Conservation (phyloP, 768 basidiomycete genomes). For the Boletus pseudo-olivaceus region DNA sequence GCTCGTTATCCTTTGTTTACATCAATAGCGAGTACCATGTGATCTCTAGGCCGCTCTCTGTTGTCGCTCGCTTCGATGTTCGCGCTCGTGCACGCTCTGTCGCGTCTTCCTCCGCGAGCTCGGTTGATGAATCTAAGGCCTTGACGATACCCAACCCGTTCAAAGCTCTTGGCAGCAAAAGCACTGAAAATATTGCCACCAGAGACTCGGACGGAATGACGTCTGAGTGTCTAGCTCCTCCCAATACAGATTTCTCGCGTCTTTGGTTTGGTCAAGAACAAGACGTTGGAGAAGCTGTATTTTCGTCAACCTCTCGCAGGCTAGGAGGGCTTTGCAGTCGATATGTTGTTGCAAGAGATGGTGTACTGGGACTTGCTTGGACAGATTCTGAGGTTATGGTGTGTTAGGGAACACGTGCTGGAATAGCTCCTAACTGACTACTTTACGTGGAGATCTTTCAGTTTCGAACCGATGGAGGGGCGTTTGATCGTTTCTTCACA, state of each 20-base stretch:
- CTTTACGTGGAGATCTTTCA: slow-evolving; percentile 17
- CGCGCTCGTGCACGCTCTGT: slow-evolving; percentile 11
- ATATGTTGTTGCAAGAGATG: slow-evolving; percentile 24
- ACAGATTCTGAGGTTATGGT: slow-evolving; percentile 36
- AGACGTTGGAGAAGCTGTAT: slow-evolving; percentile 13
- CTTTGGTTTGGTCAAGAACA: slow-evolving; percentile 25
- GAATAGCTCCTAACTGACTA: neutral
- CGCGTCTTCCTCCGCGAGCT: slow-evolving; percentile 17
- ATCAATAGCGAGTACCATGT: slow-evolving; percentile 45
- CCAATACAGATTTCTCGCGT: slow-evolving; percentile 17
- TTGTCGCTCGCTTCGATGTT: slow-evolving; percentile 26
- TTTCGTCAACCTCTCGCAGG: slow-evolving; percentile 10
- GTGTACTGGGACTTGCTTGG: slow-evolving; percentile 46
- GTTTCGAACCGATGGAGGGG: slow-evolving; percentile 7
- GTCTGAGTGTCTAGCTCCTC: slow-evolving; percentile 31
- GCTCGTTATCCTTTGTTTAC: slow-evolving; percentile 32
- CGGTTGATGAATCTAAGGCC: slow-evolving; percentile 24
- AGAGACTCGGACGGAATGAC: slow-evolving; percentile 18
- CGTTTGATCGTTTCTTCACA: neutral
- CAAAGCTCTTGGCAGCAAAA: slow-evolving; percentile 50
- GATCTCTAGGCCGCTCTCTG: slow-evolving; percentile 38
- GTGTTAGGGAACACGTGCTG: neutral
- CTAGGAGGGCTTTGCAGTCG: slow-evolving; percentile 19
- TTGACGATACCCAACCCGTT: slow-evolving; percentile 63
- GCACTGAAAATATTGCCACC: slow-evolving; percentile 42